Evolutionary conservation across 169 alveolate species (phyloP), one percentile per base, ranked within the genome.

Genomic region (Plasmodium yoelii): DNA sequence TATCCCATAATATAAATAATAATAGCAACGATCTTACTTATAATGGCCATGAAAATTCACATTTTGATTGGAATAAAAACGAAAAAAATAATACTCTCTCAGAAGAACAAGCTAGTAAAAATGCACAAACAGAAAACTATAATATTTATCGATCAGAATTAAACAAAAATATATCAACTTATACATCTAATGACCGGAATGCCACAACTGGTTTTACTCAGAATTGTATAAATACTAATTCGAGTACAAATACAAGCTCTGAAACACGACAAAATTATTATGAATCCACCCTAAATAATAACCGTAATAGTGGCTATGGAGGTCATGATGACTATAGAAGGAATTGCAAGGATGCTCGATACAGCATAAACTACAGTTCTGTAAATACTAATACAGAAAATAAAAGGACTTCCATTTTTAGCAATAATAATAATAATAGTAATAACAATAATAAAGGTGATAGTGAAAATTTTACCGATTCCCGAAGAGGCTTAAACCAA

Each of bases 361-460:
- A 18, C 24, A n/a, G 22, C 15, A 67, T 47, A 7, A 28, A 55
- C 22, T 22, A 12, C 65, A 51, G 9, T 34, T 6, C 2, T 12
- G 59, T 12, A 2, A 68, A 61, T 49, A 47, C 49, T 13, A 65
- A 26, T 61, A 46, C 42, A 13, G 74, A 56, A 22, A 60, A 74
- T 22, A 47, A 57, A 22, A 34, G 73, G 46, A 46, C 44, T 39
- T 69, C 80, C 1, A 69, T 47, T 44, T 22, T 12, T 69, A 47
- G 46, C 7, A n/a, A 44, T 26, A 12, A 44, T 6, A 51, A 6
- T 47, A 15, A 49, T 15, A 69, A 51, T 46, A 7, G 5, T 13
- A 69, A 69, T 46, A 47, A 69, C 44, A 47, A 49, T 22, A 46
- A 1, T 0, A 28, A 49, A 6, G 28, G 9, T 5, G 80, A 51